phyloP scores from a whole-genome alignment of 2,329 filamentous ascomycete species.

The Phialocephala sp. region DNA sequence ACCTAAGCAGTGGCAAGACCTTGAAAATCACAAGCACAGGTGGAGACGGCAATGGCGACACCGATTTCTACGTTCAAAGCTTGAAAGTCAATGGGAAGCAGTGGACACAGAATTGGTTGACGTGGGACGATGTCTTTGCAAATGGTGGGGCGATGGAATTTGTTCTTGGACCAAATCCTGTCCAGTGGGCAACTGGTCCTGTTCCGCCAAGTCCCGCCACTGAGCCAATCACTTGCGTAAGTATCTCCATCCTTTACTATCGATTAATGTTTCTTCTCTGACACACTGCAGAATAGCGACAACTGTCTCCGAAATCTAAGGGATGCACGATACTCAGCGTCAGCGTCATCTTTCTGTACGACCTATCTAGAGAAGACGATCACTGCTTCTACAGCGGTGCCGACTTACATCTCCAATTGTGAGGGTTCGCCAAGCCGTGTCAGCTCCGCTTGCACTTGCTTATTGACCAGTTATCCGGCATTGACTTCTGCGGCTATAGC shows the following conservation, averaged over 20 bases:
- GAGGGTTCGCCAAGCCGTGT: slow-evolving; percentile 11
- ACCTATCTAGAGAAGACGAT: slow-evolving; percentile 14
- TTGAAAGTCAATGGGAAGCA: slow-evolving; percentile 66
- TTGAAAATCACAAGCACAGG: slow-evolving; percentile 61
- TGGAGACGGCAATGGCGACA: slow-evolving; percentile 52
- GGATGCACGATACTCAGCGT: slow-evolving; percentile 15
- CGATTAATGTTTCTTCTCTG: slow-evolving; percentile 24
- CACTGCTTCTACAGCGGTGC: slow-evolving; percentile 16
- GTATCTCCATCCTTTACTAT: slow-evolving; percentile 66
- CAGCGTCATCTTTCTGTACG: slow-evolving; percentile 21
- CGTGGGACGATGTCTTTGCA: slow-evolving; percentile 69
- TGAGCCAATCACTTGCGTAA: slow-evolving; percentile 46
- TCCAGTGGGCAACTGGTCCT: slow-evolving; percentile 59
- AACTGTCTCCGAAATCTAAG: slow-evolving; percentile 23
- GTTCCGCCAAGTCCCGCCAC: slow-evolving; percentile 52
- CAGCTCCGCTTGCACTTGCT: slow-evolving; percentile 23
- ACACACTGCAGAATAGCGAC: slow-evolving; percentile 11
- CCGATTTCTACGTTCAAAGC: slow-evolving; percentile 65
- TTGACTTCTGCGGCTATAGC: background rate
- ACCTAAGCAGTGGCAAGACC: slow-evolving; percentile 59
- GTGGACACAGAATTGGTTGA: slow-evolving; percentile 67
- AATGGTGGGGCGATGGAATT: slow-evolving; percentile 68
- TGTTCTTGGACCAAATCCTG: slow-evolving; percentile 58
- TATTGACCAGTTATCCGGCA: slow-evolving; percentile 11
- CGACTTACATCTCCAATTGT: slow-evolving; percentile 18